A percentile compares a stretch with the other conserved stretches of the same genome.
Evolutionary conservation across 2,329 filamentous ascomycete species (phyloP).

Genomic region (Plenodomus tracheiphilus): DNA sequence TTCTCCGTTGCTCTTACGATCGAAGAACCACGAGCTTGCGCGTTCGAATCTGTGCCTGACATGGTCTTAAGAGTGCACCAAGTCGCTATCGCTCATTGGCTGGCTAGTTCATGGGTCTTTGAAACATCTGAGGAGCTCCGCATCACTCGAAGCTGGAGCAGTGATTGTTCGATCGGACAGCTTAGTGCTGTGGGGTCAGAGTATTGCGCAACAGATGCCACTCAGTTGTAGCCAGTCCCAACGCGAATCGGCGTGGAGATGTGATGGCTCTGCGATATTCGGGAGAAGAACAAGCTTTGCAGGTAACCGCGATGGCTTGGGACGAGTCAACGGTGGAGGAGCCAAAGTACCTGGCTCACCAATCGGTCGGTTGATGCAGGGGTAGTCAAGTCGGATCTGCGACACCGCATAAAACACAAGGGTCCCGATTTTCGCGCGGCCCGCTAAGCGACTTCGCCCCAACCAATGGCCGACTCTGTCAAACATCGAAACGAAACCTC

Average conservation of each 20-base stretch:
- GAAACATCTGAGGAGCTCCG: conserved; percentile 7
- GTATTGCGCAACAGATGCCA: neutral
- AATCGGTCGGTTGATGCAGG: conserved; percentile 29
- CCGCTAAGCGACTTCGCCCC: conserved; percentile 30
- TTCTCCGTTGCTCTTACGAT: neutral
- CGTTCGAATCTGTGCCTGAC: neutral
- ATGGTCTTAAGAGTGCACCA: neutral
- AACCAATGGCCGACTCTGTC: conserved; percentile 29
- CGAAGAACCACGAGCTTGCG: neutral
- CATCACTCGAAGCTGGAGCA: no score
- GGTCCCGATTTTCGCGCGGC: conserved; percentile 22
- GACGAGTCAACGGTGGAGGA: conserved; percentile 15
- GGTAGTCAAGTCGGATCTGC: conserved; percentile 23
- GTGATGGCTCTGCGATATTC: conserved; percentile 18
- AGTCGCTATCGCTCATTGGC: neutral
- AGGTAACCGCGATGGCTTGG: conserved; percentile 13
- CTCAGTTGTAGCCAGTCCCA: no score
- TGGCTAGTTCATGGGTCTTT: neutral
- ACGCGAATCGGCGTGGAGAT: no score
- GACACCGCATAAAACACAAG: conserved; percentile 37
- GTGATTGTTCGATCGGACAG: no score
- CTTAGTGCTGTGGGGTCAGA: no score
- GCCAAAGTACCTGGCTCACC: conserved; percentile 21
- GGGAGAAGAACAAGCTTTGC: conserved; percentile 18
- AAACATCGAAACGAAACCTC: conserved; percentile 33